Evolutionary conservation across 2,329 filamentous ascomycete genomes (phyloP), one percentile per base, ranked within the genome.

Genomic region (Drechslerella dactyloides): DNA sequence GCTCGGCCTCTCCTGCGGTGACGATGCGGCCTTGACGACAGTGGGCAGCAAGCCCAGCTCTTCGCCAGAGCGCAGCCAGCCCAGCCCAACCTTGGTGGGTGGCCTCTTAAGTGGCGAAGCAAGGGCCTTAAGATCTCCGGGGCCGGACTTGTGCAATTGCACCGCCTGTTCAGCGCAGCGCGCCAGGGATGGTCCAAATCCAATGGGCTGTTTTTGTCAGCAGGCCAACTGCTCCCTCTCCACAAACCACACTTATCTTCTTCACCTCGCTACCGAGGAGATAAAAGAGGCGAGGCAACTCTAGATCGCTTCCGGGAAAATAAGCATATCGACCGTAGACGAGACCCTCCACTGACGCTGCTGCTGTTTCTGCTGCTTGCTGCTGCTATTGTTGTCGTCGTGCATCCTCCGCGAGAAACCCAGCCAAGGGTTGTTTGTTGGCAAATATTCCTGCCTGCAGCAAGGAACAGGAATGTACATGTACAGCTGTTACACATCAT

Each of bases 401-500:
- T 63, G 52, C 53, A 24, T 65, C 44, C 42, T n/a, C 40, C 13
- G 10, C 40, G 40, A 44, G 40, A n/a, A 17, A 44, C 5, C 40
- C 15, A 5, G 51, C 58, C 24, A 42, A 19, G 5, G 21, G 33
- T 58, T 58, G 58, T 69, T 69, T 48, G 66, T 70, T 70, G 58
- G 66, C 59, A 70, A 70, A 69, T 50, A 48, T 63, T 42, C 58
- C 62, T 64, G 62, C 57, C 58, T 70, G 66, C 66, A 62, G 51
- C 35, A 44, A 48, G 44, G 44, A 48, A 55, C 46, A 70, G 59
- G 66, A 69, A 69, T 69, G 66, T 63, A 70, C 66, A 70, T 70
- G 66, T 64, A 70, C 66, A 70, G 58, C 59, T 70, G 65, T 70
- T 63, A 70, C 65, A 70, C 65, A 70, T 70, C 65, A 62, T 54